A percentile compares a stretch with the other conserved stretches of the same genome.
Conservation (phyloP, 2,329 filamentous ascomycete genomes). For the Aphanoascus verrucosus region DNA sequence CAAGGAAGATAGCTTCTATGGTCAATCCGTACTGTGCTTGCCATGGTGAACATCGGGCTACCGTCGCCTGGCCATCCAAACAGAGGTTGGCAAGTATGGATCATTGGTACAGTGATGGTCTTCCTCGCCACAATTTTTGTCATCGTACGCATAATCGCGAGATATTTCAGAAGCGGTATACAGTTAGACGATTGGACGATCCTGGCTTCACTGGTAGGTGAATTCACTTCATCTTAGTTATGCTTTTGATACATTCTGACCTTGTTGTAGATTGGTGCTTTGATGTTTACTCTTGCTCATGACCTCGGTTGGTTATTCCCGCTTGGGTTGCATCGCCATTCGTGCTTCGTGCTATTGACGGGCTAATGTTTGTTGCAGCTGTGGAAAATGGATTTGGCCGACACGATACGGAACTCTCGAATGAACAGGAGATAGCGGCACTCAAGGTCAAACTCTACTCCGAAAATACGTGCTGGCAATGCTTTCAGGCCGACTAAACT, state of each 20-base stretch:
- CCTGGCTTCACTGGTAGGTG: constrained; percentile 17
- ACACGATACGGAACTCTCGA: constrained; percentile 17
- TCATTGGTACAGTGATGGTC: constrained; percentile 19
- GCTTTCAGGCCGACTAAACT: neutral
- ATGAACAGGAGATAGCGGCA: constrained; percentile 20
- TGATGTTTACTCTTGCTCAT: constrained; percentile 17
- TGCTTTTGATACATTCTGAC: neutral
- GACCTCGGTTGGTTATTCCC: constrained; percentile 4
- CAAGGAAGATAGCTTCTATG: neutral
- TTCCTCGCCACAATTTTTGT: constrained; percentile 19
- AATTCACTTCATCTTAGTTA: neutral
- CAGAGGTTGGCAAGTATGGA: constrained; percentile 19
- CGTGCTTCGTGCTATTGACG: neutral
- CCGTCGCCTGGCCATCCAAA: constrained; percentile 16
- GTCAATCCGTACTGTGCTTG: neutral
- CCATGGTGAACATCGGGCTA: constrained; percentile 11
- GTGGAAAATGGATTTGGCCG: constrained; percentile 27
- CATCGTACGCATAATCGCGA: constrained; percentile 16
- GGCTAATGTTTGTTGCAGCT: constrained; percentile 14
- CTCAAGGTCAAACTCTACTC: constrained; percentile 18
- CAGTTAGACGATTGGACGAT: constrained; percentile 21
- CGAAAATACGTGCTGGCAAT: neutral
- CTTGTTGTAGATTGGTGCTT: constrained; percentile 11
- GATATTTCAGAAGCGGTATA: constrained; percentile 16
- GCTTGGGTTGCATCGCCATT: neutral